A percentile compares a stretch with the other conserved stretches of the same genome.
Conservation (phyloP, 805 yeast species). For the Teunomyces gatunensis region DNA sequence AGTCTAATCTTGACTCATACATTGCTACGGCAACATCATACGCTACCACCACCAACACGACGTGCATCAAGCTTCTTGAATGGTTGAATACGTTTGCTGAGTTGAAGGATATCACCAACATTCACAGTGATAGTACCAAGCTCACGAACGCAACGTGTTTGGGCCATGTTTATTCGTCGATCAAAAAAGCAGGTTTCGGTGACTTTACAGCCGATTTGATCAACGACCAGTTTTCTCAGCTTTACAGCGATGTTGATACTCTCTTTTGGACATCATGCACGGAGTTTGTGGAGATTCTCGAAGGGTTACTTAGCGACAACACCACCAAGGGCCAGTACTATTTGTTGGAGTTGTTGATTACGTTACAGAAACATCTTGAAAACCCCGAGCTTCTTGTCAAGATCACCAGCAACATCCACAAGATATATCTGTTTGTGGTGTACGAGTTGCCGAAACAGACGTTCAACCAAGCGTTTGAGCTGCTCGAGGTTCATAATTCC, state of each 20-base stretch:
- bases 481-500: neutral
- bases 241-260: conserved; percentile 8
- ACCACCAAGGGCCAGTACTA: conserved; percentile 12
- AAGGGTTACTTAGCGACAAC: neutral
- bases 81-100: conserved; percentile 10
- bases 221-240: conserved; percentile 11
- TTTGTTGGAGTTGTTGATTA: conserved; percentile 11
- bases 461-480: neutral
- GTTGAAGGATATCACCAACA: conserved; percentile 1
- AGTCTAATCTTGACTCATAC: conserved; percentile 27
- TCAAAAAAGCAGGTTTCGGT: conserved; percentile 9
- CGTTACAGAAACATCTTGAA: conserved; percentile 4
- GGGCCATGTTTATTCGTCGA: conserved; percentile 2
- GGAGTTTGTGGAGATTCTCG: neutral
- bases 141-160: conserved; percentile 7
- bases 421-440: neutral
- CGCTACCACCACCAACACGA: neutral
- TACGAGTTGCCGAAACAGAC: neutral
- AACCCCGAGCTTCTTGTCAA: neutral
- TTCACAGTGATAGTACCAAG: conserved; percentile 1
- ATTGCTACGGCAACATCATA: conserved; percentile 12
- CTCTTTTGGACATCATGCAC: conserved; percentile 10
- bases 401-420: neutral
- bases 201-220: conserved; percentile 15
- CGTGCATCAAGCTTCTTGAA: neutral